Base-by-base conservation (phyloP, 1,284 basidiomycete species). In the Termitomyces sp. region DNA sequence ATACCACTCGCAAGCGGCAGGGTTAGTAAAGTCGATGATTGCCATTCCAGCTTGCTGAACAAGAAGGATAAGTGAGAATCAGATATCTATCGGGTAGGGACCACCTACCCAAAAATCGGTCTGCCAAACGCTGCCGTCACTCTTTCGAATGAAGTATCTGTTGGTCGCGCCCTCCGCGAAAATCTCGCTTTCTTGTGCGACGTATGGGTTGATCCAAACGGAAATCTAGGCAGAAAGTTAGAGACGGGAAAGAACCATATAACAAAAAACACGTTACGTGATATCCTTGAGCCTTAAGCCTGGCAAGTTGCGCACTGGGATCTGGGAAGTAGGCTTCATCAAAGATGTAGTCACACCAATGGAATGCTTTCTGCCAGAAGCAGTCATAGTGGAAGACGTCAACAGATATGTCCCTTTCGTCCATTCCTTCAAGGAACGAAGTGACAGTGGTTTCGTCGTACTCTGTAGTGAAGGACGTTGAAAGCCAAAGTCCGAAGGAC, bases 401-500 rank as follows among this genome's bases (percentile, higher is more conserved):
- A 12, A 83, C 79, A 26, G 73, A 71, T 56, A 81, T 83, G 46
- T 78, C 69, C 21, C 81, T 70, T 31, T 78, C 69, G 53, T 74
- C 71, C 82, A 84, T 84, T 6, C 78, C 80, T 52, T 81, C 65
- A 10, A 85, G 69, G 69, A 83, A 82, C 19, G 73, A 67, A 0
- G 75, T 75, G n/a, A 83, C 80, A 0, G 81, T 83, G 57, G 75
- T 70, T 62, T 78, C 74, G 56, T 81, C 80, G 62, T 82, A 82
- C 12, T 73, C 69, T 0, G 82, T 84, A 28, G 80, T 74, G 70
- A 84, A 85, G 0, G 81, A 83, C 0, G 82, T 84, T 6, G 81
- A 81, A 5, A 85, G 73, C 78, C 80, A 85, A 3, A 85, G 74
- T 10, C 81, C 80, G 63, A 81, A 85, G 1, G 81, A 79, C 82